Conservation (phyloP, 2,329 filamentous ascomycete species). For the Fusarium sp. region DNA sequence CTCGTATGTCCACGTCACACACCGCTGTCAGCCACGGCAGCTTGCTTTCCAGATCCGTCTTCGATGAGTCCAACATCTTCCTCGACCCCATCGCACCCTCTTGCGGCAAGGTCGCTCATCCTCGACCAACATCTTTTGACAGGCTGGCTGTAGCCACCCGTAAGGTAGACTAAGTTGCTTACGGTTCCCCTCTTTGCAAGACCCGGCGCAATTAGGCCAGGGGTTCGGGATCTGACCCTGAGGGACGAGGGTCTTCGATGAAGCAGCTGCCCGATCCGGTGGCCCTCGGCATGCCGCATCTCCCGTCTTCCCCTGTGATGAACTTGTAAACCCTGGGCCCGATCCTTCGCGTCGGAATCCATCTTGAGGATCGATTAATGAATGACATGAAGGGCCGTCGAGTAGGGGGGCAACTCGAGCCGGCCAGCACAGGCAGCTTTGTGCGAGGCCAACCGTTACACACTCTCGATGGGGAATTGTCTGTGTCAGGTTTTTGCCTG, state of each 20-base stretch:
- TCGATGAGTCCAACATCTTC: background rate
- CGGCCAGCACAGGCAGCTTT: conserved; percentile 1
- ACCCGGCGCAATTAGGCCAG: background rate
- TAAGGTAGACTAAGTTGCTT: background rate
- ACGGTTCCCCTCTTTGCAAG: background rate
- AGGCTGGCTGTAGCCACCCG: background rate
- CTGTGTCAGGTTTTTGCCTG: background rate
- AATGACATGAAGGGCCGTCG: background rate
- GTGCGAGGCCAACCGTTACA: conserved; percentile 1
- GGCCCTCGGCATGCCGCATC: background rate
- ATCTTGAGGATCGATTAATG: background rate
- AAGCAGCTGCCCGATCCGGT: conserved; percentile 2
- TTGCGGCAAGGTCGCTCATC: background rate
- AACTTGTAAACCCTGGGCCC: background rate
- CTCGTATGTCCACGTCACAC: background rate
- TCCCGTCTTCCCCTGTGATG: background rate
- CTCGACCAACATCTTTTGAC: background rate
- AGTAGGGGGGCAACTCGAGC: conserved; percentile 24
- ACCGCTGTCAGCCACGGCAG: background rate
- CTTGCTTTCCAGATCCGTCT: background rate
- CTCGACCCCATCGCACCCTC: background rate
- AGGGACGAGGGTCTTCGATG: conserved; percentile 1
- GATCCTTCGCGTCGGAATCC: background rate
- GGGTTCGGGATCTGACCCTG: background rate
- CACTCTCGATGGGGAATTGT: background rate